Evolutionary conservation across 257 asterid genomes (phyloP).

Genomic region (Datura wrightii): DNA sequence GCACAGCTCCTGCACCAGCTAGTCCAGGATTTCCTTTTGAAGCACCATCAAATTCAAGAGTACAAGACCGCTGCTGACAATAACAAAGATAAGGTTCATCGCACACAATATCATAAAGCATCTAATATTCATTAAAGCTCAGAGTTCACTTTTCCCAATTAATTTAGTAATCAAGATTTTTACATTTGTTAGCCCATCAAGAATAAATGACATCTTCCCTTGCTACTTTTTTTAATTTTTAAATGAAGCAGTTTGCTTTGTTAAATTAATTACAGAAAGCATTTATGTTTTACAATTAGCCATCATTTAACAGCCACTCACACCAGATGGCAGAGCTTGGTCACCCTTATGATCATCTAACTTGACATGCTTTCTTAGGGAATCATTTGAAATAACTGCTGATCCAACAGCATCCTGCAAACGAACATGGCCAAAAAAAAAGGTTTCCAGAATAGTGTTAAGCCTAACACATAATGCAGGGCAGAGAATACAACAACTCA

Average conservation of each 20-base stretch:
- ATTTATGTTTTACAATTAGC: slow-evolving; percentile 3
- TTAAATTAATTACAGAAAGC: not conserved
- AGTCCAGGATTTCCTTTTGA: slow-evolving; percentile 63
- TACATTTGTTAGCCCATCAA: not conserved
- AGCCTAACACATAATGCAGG: slow-evolving; percentile 7
- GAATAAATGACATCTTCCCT: not conserved
- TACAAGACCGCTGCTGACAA: slow-evolving; percentile 43
- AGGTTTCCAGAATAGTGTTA: not conserved
- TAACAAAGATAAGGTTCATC: slow-evolving; percentile 25
- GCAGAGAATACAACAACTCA: not conserved
- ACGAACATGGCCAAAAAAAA: not conserved
- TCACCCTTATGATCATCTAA: slow-evolving; percentile 31
- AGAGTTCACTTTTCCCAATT: slow-evolving; percentile 16
- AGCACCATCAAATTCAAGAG: slow-evolving; percentile 60
- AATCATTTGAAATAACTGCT: slow-evolving; percentile 20
- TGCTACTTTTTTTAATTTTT: not conserved
- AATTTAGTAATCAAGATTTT: not conserved
- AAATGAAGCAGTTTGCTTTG: not conserved
- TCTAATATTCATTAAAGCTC: slow-evolving; percentile 10
- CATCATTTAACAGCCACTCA: slow-evolving; percentile 35
- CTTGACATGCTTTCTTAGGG: slow-evolving; percentile 30
- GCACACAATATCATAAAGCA: not conserved
- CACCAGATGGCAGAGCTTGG: slow-evolving; percentile 32
- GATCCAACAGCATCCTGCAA: slow-evolving; percentile 35
- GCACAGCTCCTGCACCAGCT: slow-evolving; percentile 63